These are phyloP conservation scores for Inga oerstediana DNA, from an alignment of 306 rosid species.

Conservation along the genomic window DNA sequence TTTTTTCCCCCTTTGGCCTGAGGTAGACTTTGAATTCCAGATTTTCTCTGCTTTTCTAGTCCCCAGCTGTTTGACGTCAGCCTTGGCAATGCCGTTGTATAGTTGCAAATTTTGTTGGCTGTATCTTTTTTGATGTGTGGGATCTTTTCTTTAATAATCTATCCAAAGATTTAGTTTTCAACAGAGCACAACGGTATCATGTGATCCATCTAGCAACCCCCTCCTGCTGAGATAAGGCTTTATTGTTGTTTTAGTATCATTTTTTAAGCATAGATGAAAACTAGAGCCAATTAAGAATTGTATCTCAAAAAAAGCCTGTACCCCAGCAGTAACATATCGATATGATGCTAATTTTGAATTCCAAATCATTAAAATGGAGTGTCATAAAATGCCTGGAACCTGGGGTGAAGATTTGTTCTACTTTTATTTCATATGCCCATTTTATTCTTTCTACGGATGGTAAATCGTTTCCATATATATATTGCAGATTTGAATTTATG, in stretches of 20 bases:
- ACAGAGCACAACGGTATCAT: no score
- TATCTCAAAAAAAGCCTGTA: background rate
- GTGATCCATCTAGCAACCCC: no score
- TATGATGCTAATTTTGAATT: background rate
- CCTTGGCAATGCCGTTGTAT: background rate
- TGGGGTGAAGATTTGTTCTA: background rate
- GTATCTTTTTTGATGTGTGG: background rate
- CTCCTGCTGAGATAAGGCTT: no score
- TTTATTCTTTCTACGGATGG: background rate
- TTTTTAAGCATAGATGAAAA: background rate
- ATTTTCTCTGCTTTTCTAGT: conserved; percentile 22
- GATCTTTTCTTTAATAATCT: no score
- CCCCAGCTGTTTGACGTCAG: conserved; percentile 16
- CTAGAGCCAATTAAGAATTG: background rate
- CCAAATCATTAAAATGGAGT: background rate
- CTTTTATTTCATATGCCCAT: background rate
- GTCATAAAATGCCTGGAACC: background rate
- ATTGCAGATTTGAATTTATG: background rate
- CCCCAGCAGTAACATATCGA: background rate
- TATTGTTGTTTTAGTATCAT: background rate
- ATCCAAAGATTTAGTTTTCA: no score
- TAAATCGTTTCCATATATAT: background rate
- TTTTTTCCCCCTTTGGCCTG: background rate
- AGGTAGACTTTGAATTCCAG: background rate
- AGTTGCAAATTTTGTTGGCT: conserved; percentile 6